Conservation (phyloP, 257 asterid genomes). For the Solanum bulbocastanum region DNA sequence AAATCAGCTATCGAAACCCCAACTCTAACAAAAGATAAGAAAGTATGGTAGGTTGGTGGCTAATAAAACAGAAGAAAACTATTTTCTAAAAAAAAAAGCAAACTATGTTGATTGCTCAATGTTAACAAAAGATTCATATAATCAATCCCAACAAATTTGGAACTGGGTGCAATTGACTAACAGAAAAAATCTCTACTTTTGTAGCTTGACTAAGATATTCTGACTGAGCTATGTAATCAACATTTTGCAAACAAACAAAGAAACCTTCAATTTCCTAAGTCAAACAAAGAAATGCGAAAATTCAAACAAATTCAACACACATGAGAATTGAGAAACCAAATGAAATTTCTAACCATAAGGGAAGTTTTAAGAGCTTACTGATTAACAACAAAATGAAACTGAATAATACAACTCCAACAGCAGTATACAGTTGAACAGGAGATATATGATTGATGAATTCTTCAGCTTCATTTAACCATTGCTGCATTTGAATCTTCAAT, state of each 20-base stretch:
- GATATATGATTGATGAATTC: conserved; percentile 32
- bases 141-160: not conserved
- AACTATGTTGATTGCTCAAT: not conserved
- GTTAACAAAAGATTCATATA: not conserved
- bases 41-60: not conserved
- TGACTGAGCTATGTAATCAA: not conserved
- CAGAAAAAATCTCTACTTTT: not conserved
- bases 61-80: not conserved
- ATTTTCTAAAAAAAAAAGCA: not conserved
- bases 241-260: not conserved
- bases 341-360: not conserved
- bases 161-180: not conserved
- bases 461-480: conserved; percentile 19
- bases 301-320: not conserved
- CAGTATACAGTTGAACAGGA: conserved; percentile 34
- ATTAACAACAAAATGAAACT: conserved; percentile 27
- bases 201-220: not conserved
- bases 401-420: conserved; percentile 31
- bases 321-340: not conserved
- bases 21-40: not conserved
- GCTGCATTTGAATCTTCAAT: conserved; percentile 39
- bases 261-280: not conserved
- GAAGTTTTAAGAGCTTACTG: conserved; percentile 16
- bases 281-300: not conserved
- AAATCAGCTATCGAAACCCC: not conserved